A percentile compares a stretch with the other conserved stretches of the same genome.
Conservation (phyloP, 495 filamentous ascomycete species). For the Tuber aestivum region DNA sequence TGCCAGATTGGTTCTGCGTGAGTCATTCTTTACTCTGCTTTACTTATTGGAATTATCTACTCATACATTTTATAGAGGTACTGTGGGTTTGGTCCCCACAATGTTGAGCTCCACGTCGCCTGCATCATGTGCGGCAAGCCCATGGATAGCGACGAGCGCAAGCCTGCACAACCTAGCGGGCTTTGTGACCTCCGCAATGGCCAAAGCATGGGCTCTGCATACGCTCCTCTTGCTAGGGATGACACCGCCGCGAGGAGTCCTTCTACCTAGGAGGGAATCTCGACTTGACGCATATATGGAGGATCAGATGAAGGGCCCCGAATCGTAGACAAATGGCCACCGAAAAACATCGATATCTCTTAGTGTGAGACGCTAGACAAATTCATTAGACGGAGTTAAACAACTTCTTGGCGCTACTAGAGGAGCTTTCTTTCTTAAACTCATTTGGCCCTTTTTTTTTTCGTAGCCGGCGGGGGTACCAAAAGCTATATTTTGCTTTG, state of each 20-base stretch:
- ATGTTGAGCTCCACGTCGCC: conserved; percentile 4
- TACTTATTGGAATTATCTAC: not conserved
- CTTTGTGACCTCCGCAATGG: not conserved
- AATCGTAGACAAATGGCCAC: not conserved
- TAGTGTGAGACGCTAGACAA: not conserved
- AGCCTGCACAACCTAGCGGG: not conserved
- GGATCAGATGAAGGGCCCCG: not conserved
- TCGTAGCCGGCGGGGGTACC: not conserved
- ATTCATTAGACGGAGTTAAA: not conserved
- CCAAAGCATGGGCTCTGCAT: not conserved
- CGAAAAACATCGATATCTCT: not conserved
- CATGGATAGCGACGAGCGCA: fast-evolving
- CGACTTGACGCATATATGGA: not conserved
- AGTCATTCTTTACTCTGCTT: not conserved
- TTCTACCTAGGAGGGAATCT: not conserved
- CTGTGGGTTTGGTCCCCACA: conserved; percentile 27
- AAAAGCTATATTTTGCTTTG: too few species aligned
- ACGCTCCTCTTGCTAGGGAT: not conserved
- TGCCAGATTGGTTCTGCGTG: not conserved
- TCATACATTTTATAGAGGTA: conserved; percentile 3
- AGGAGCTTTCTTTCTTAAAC: not conserved
- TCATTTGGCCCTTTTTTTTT: not conserved
- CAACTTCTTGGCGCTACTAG: not conserved
- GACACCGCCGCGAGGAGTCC: not conserved
- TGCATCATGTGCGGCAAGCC: conserved; percentile 23